phyloP scores from a whole-genome alignment of 2,329 filamentous ascomycete species.

The Sporothrix curviconia region DNA sequence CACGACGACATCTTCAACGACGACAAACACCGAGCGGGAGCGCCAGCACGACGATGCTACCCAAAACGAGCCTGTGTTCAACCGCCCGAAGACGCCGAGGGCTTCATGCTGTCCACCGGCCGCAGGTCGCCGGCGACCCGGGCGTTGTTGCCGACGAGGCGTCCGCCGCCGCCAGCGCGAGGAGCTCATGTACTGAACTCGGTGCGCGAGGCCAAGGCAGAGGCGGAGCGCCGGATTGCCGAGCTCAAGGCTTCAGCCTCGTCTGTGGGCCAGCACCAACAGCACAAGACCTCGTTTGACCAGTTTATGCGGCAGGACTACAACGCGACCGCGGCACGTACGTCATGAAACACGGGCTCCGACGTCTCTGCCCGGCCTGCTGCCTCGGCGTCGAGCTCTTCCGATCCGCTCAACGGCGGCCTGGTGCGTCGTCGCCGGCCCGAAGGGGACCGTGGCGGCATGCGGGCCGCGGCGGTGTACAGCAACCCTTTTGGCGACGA shows the following conservation, averaged over 20 bases:
- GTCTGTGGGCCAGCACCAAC: too few species aligned
- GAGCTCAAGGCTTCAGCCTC: too few species aligned
- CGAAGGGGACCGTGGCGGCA: constrained; percentile 32
- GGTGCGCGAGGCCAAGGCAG: constrained; percentile 4
- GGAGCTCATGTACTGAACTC: constrained; percentile 58
- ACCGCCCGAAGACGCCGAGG: constrained; percentile 61
- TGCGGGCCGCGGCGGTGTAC: constrained; percentile 31
- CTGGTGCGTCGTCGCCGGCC: constrained; percentile 43
- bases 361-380: constrained; percentile 29
- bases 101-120: constrained; percentile 50
- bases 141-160: constrained; percentile 58
- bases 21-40: constrained; percentile 16
- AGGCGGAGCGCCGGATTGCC: too few species aligned
- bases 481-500: constrained; percentile 56
- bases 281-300: constrained; percentile 44
- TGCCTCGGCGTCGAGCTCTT: too few species aligned
- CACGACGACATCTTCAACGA: constrained; percentile 34
- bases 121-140: constrained; percentile 29
- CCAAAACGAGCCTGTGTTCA: constrained; percentile 52
- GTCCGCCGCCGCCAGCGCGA: constrained; percentile 55
- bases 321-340: constrained; percentile 46
- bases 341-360: constrained; percentile 52
- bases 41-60: constrained; percentile 19
- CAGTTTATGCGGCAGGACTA: constrained; percentile 50
- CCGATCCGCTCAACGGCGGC: constrained; percentile 32